Conservation (phyloP, 2,329 filamentous ascomycete genomes). For the Aspergillus chevalieri region DNA sequence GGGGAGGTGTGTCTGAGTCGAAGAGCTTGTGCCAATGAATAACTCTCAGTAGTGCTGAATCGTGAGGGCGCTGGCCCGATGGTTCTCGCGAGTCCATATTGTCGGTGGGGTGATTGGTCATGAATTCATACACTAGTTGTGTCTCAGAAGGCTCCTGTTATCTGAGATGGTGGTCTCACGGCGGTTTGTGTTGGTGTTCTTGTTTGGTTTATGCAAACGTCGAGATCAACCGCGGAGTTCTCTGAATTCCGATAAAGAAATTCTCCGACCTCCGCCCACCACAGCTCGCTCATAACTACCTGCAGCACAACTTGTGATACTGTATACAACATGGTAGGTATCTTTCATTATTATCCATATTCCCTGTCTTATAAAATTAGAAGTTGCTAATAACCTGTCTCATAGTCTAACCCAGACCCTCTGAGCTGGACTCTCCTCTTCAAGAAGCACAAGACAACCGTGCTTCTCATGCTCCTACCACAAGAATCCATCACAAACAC, state of each 20-base stretch:
- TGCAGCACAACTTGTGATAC: neutral
- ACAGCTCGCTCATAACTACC: neutral
- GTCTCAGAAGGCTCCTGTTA: too few species aligned
- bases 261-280: neutral
- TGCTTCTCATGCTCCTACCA: conserved; percentile 61
- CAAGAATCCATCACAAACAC: conserved; percentile 52
- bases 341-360: neutral
- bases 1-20: conserved; percentile 30
- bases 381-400: neutral
- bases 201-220: neutral
- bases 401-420: conserved; percentile 29
- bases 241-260: conserved; percentile 1
- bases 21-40: conserved; percentile 34
- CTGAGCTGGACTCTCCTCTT: conserved; percentile 62
- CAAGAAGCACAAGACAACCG: conserved; percentile 65
- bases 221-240: conserved; percentile 1
- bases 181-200: neutral
- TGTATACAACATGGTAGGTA: conserved; percentile 1
- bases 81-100: conserved; percentile 12
- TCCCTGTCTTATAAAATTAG: neutral
- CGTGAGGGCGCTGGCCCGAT: conserved; percentile 2
- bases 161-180: neutral
- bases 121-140: too few species aligned
- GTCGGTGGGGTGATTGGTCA: neutral
- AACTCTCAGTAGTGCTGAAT: conserved; percentile 19